These are phyloP conservation scores for Kockiozyma suomiensis DNA, from an alignment of 805 yeast genomes.

Conservation along the genomic window DNA sequence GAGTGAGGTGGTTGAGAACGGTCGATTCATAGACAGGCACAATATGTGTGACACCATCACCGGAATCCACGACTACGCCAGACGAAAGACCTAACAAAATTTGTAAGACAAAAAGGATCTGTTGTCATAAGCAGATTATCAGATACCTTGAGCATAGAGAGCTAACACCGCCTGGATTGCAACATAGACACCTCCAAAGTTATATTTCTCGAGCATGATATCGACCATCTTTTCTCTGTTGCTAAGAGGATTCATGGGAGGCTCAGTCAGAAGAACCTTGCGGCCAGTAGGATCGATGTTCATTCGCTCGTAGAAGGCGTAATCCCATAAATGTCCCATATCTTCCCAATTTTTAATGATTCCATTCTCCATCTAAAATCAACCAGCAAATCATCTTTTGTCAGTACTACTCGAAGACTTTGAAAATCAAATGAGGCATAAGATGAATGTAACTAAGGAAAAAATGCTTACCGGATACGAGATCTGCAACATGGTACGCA, in stretches of 20 bases:
- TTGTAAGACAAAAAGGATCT: background rate
- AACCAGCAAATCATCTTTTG: background rate
- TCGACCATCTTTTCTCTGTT: slow-evolving; percentile 91
- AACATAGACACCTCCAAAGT: slow-evolving; percentile 89
- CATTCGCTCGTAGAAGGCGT: slow-evolving; percentile 91
- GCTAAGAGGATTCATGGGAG: slow-evolving; percentile 94
- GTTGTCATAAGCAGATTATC: too few species aligned
- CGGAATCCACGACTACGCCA: slow-evolving; percentile 98
- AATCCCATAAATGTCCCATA: slow-evolving; percentile 98
- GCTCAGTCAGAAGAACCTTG: slow-evolving; percentile 89
- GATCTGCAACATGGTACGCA: slow-evolving; percentile 84
- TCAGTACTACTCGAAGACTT: background rate
- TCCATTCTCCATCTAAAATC: slow-evolving; percentile 85
- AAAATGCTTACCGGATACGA: slow-evolving; percentile 69
- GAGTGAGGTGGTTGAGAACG: slow-evolving; percentile 90
- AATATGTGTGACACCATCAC: slow-evolving; percentile 98
- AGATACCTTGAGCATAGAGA: slow-evolving; percentile 84
- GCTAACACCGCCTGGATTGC: slow-evolving; percentile 99
- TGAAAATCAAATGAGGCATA: too few species aligned
- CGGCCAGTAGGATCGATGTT: slow-evolving; percentile 70
- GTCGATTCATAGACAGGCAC: slow-evolving; percentile 98
- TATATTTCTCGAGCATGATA: slow-evolving; percentile 88
- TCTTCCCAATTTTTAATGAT: slow-evolving; percentile 97
- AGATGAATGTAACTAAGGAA: background rate
- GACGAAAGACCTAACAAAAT: slow-evolving; percentile 57